Evolutionary conservation across 441 rosid species (phyloP), one percentile per base, ranked within the genome.

Genomic region (Gossypium trilobum): DNA sequence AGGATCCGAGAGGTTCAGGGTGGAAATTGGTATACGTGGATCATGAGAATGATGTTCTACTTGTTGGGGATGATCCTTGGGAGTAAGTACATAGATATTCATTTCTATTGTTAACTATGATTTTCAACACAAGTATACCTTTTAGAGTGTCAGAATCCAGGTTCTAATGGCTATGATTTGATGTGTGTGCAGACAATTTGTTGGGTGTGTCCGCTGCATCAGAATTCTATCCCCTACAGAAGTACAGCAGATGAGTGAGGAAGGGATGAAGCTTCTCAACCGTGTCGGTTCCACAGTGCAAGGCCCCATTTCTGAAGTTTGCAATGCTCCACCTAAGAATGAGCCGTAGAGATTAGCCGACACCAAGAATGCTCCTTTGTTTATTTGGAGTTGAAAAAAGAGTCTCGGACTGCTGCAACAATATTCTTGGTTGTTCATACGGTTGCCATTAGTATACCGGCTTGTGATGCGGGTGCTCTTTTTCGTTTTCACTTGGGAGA

Each of bases 1-100:
- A 85, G 60, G 86, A 85, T 68, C 92, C 91, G 0, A 84, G 87
- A 79, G 96, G 87, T 54, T 88, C 97, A 0, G 94, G 93, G 7
- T 95, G 99, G 99, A 91, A 92, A 75, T 82, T 92, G 55, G 99
- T 95, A 10, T 95, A 92, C 52, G 99, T 95, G 52, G 99, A 95
- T 79, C 93, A 88, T 52, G 99, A 93, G 84, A 91, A 86, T 68
- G 99, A 95, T 68, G 98, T 92, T 73, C 88, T 93, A 7, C 97
- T 95, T 2, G 91, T 95, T 2, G 99, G 99, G 19, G 99, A 95
- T 82, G 99, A 93, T 81, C 99, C 97, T 8, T 95, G 97, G 99
- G 96, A 93, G 99, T 95, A 85, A 87, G 97, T 81, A 13, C 11
- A 56, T 10, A 20, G 23, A 39, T 39, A 8, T 39, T 2, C 44